Conservation (phyloP, 306 rosid species). For the Sesbania bispinosa region DNA sequence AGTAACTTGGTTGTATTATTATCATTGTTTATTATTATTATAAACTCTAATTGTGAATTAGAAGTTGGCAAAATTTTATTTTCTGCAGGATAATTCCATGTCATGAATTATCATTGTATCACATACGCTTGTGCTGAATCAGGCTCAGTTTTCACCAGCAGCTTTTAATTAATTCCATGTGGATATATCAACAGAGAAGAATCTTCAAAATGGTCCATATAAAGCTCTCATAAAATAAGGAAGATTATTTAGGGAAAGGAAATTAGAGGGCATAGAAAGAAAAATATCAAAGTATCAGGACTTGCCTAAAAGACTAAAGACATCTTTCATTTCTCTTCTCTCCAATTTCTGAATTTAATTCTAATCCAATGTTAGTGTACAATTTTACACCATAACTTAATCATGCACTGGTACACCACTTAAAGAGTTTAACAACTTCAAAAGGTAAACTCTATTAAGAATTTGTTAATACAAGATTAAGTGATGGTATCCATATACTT, state of each 20-base stretch:
- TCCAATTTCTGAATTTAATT: not conserved
- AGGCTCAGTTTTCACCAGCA: not conserved
- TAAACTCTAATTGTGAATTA: not conserved
- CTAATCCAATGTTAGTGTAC: not conserved
- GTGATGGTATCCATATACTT: not conserved
- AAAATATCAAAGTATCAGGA: not conserved
- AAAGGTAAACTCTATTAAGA: not conserved
- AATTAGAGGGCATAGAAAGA: not conserved
- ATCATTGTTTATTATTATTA: not conserved
- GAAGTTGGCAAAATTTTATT: not conserved
- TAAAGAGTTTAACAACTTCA: not conserved
- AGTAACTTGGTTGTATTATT: not conserved
- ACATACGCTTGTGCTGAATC: not conserved
- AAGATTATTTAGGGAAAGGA: not conserved
- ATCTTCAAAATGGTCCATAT: not conserved
- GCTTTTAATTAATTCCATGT: not conserved
- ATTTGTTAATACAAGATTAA: not conserved
- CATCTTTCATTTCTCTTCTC: not conserved
- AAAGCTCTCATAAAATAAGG: not conserved
- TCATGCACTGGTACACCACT: not conserved
- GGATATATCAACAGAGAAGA: not conserved
- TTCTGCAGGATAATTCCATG: not conserved
- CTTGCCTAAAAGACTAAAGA: not conserved
- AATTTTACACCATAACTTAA: not conserved
- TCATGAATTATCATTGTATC: not conserved